Evolutionary conservation across 2,329 filamentous ascomycete genomes (phyloP).

Genomic region (Penicillium sp.): DNA sequence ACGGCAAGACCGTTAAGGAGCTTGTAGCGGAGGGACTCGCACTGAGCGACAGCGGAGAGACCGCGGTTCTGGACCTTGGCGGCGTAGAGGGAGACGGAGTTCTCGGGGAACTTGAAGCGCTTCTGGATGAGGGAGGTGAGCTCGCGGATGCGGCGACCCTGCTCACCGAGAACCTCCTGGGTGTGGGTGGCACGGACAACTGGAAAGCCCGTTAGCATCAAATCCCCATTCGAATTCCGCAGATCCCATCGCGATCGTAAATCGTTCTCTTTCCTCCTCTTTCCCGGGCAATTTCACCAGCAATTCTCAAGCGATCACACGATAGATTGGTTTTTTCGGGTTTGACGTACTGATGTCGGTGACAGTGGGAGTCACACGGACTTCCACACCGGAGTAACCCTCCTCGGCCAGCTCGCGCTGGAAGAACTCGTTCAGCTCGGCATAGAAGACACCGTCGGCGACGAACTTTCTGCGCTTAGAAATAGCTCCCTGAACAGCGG

Average conservation of each 20-base stretch:
- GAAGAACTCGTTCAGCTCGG: slow-evolving; percentile 99
- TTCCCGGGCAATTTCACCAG: slow-evolving; percentile 13
- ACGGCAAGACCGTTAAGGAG: slow-evolving; percentile 99
- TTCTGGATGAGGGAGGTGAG: slow-evolving; percentile 99
- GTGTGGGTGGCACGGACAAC: slow-evolving; percentile 99
- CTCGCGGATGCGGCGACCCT: slow-evolving; percentile 99
- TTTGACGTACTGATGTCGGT: slow-evolving; percentile 82
- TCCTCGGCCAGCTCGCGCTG: slow-evolving; percentile 99
- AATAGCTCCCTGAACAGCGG: slow-evolving; percentile 51
- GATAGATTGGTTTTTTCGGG: slow-evolving; percentile 15
- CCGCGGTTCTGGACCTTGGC: slow-evolving; percentile 99
- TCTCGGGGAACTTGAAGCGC: slow-evolving; percentile 99
- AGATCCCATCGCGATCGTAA: slow-evolving; percentile 2
- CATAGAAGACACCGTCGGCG: slow-evolving; percentile 99
- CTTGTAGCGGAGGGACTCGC: slow-evolving; percentile 99
- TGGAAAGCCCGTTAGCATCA: slow-evolving; percentile 37
- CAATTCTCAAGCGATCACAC: slow-evolving; percentile 14
- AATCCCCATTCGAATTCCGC: slow-evolving; percentile 7
- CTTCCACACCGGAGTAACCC: slow-evolving; percentile 99
- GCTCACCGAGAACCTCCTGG: slow-evolving; percentile 99
- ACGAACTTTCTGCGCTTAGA: slow-evolving; percentile 69
- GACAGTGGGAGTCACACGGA: slow-evolving; percentile 98
- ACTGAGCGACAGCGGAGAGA: slow-evolving; percentile 99
- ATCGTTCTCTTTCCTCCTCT: slow-evolving; percentile 1
- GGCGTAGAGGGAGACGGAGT: slow-evolving; percentile 99